A percentile compares a stretch with the other conserved stretches of the same genome.
phyloP scores from a whole-genome alignment of 768 basidiomycete genomes.

The Dendrothele bispora region DNA sequence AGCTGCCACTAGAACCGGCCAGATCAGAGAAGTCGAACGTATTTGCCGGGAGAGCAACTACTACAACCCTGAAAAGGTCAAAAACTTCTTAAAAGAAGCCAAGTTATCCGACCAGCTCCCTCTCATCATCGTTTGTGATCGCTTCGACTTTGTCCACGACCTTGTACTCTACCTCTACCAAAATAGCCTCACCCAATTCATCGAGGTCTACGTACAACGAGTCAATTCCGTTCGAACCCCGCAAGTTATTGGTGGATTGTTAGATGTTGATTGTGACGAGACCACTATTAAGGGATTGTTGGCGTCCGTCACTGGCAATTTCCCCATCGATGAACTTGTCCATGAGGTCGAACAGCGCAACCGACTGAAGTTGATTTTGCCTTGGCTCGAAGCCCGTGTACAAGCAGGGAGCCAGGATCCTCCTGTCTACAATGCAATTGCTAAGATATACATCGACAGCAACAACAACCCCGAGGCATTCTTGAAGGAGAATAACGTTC shows the following conservation, averaged over 20 bases:
- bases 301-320: slow-evolving; percentile 91
- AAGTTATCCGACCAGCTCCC: slow-evolving; percentile 95
- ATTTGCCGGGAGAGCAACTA: slow-evolving; percentile 96
- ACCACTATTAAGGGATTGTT: slow-evolving; percentile 92
- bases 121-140: slow-evolving; percentile 99
- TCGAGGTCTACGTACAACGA: slow-evolving; percentile 99
- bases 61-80: slow-evolving; percentile 99
- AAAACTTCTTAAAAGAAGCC: slow-evolving; percentile 99
- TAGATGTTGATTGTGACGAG: slow-evolving; percentile 99
- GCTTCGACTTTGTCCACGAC: slow-evolving; percentile 99
- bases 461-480: slow-evolving; percentile 98
- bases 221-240: slow-evolving; percentile 98
- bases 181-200: slow-evolving; percentile 94
- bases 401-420: slow-evolving; percentile 93
- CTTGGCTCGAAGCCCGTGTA: slow-evolving; percentile 94
- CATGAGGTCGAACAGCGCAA: slow-evolving; percentile 97
- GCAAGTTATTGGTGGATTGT: slow-evolving; percentile 92
- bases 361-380: slow-evolving; percentile 92
- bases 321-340: slow-evolving; percentile 97
- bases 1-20: slow-evolving; percentile 95
- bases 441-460: slow-evolving; percentile 98
- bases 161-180: slow-evolving; percentile 98
- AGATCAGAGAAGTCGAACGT: slow-evolving; percentile 98
- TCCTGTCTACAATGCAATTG: slow-evolving; percentile 93
- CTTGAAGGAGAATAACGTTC: slow-evolving; percentile 97